A percentile compares a stretch with the other conserved stretches of the same genome.
These are phyloP conservation scores for Liriodendron chinense DNA, from an alignment of 164 flowering plant species.

Conservation along the genomic window DNA sequence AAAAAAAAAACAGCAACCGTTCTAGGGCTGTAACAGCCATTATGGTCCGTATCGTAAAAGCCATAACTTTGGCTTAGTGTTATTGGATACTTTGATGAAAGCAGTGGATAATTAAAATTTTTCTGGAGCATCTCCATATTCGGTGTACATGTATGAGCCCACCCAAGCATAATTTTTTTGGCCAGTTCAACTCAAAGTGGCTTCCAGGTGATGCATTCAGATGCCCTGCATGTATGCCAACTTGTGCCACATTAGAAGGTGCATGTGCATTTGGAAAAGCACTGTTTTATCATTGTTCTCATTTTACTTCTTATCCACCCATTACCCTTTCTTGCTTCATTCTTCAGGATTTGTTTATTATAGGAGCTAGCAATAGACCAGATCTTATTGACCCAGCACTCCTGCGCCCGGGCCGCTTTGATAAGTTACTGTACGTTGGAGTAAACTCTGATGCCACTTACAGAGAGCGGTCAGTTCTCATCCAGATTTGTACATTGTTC, in stretches of 20 bases:
- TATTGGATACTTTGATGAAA: too few species aligned
- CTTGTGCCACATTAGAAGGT: background rate
- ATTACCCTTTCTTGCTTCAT: background rate
- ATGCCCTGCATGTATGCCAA: background rate
- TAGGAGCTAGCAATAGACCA: conserved; percentile 96
- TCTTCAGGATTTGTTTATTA: conserved; percentile 80
- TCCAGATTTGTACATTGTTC: conserved; percentile 2
- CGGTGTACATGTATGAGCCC: background rate
- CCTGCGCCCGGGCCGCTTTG: conserved; percentile 91
- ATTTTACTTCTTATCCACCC: conserved; percentile 15
- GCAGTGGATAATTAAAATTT: too few species aligned
- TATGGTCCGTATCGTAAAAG: too few species aligned
- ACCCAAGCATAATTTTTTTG: background rate
- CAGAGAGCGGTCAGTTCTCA: conserved; percentile 60
- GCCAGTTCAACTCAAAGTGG: too few species aligned
- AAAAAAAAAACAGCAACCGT: too few species aligned
- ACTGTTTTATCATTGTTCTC: conserved; percentile 28
- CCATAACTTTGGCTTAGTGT: too few species aligned
- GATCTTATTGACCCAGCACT: conserved; percentile 97
- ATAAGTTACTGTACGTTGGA: conserved; percentile 91
- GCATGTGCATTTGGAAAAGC: background rate
- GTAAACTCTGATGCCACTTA: conserved; percentile 79
- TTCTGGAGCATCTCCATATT: too few species aligned
- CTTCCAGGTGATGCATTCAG: too few species aligned
- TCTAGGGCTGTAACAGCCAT: too few species aligned